phyloP scores from a whole-genome alignment of 306 rosid genomes.

The Cucurbita moschata region DNA sequence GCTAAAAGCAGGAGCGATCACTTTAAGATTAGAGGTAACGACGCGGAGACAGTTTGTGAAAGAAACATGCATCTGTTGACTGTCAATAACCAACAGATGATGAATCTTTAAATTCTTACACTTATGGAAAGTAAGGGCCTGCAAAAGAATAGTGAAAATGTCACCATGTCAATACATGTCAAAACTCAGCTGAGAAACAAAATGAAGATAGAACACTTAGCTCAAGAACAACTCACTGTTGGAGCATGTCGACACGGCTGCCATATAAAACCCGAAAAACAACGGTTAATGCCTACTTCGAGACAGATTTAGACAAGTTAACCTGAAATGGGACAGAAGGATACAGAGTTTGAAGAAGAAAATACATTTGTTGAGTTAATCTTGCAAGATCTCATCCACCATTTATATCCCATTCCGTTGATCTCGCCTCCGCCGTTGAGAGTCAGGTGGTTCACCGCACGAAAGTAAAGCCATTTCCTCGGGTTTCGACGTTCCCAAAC shows the following conservation, averaged over 20 bases:
- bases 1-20: slow-evolving; percentile 58
- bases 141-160: slow-evolving; percentile 22
- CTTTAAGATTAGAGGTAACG: slow-evolving; percentile 38
- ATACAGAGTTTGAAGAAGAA: slow-evolving; percentile 9
- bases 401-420: slow-evolving; percentile 75
- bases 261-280: slow-evolving; percentile 14
- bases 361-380: slow-evolving; percentile 46
- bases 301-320: not conserved
- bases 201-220: slow-evolving; percentile 5
- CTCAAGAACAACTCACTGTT: slow-evolving; percentile 43
- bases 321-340: slow-evolving; percentile 16
- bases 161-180: not conserved
- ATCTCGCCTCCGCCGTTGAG: slow-evolving; percentile 67
- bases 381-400: slow-evolving; percentile 96
- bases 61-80: slow-evolving; percentile 77
- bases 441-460: slow-evolving; percentile 54
- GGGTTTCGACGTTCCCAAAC: slow-evolving; percentile 45
- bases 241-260: slow-evolving; percentile 85
- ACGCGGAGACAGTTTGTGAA: slow-evolving; percentile 59
- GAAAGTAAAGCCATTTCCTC: slow-evolving; percentile 65
- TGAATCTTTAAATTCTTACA: slow-evolving; percentile 55
- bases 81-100: slow-evolving; percentile 44
- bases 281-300: slow-evolving; percentile 3
- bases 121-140: slow-evolving; percentile 70
- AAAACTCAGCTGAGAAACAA: not conserved